Base-by-base conservation (phyloP, 495 filamentous ascomycete species). In the Geoglossum glabrum region DNA sequence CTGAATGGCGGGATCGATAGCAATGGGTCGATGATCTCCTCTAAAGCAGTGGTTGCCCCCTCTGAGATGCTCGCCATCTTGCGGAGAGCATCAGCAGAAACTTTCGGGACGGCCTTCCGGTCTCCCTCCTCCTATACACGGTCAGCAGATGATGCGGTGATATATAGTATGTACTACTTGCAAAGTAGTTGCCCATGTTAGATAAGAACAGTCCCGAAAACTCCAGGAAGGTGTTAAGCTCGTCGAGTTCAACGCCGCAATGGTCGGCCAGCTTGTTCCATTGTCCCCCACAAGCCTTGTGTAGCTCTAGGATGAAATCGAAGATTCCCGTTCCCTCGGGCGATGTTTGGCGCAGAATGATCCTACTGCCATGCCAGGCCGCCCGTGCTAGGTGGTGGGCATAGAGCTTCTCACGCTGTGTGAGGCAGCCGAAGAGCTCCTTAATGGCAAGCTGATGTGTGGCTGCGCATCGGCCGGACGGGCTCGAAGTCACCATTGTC, bases 301-400 rank as follows among this genome's bases (percentile, higher is more conserved):
- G 76, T 7, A 96, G 76, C 13, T 81, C 72, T 28, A 97, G 68
- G 60, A 97, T 93, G 67, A 97, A 80, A 66, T 98, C 88, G 65
- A 84, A 94, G 65, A 98, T 94, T 55, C 74, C 69, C 69, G 95
- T 90, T 10, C 86, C 86, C 71, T 97, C 92, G 21, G 88, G 85
- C 0, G 87, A 95, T 60, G 87, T 76, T 64, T 98, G 92, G 56
- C 90, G 86, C 25, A 94, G 72, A 21, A 87, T 86, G 56, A 58
- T 50, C 34, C 58, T 58, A 34, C 31, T 34, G 11, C 31, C 31
- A 34, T 34, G 31, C 31, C 31, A 64, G 55, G 27, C 26, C n/a
- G 13, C n/a, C 1, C 26, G 1, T 27, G n/a, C 26, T 13, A 26
- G 15, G 50, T 9, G 50, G 2, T 15, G 50, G 30, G 49, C 25